Evolutionary conservation across 345 rosid genomes (phyloP), one percentile per base, ranked within the genome.

Genomic region (Brassica juncea): DNA sequence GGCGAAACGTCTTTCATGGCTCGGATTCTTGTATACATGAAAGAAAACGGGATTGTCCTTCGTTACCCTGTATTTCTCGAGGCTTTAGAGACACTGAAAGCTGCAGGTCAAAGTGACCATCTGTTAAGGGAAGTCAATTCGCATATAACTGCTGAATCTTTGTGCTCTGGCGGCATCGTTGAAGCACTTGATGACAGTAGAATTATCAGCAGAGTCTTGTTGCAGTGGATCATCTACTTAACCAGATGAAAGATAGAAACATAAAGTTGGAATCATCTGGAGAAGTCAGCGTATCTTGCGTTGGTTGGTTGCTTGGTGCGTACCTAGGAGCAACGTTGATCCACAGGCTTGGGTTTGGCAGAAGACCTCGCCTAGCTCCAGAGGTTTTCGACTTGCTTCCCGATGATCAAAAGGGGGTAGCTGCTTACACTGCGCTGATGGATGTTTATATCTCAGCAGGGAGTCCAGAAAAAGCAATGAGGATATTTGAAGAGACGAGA

Each of bases 401-500:
- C 0, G 85, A 76, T 57, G 86, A 89, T 74, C 86, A 86, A 71
- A 86, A 86, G 74, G 86, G 89, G 15, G 85, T 85, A 76, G 88
- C 97, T 66, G 84, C 92, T 35, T 90, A 87, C 71, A 90, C 93
- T 44, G 92, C 97, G 80, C 70, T 92, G 77, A 71, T 94, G 73
- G 77, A 86, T 66, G 93, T 84, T 32, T 88, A 90, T 77, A 85
- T 92, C 80, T 71, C 90, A 76, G 93, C 90, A 73, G 97, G 97
- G 61, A 87, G 87, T 83, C 84, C 88, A 32, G 89, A 88, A 71
- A 90, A 89, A 79, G 97, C 88, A 66, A 84, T 92, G 75, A 83
- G 86, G 84, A 85, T 88, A 69, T 82, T 82, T 73, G 82, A 78
- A 79, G 80, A 84, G 64, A 90, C 92, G 97, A 83, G 76, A 74